These are phyloP conservation scores for Priceomyces fermenticarens DNA, from an alignment of 805 yeast species.

Conservation along the genomic window DNA sequence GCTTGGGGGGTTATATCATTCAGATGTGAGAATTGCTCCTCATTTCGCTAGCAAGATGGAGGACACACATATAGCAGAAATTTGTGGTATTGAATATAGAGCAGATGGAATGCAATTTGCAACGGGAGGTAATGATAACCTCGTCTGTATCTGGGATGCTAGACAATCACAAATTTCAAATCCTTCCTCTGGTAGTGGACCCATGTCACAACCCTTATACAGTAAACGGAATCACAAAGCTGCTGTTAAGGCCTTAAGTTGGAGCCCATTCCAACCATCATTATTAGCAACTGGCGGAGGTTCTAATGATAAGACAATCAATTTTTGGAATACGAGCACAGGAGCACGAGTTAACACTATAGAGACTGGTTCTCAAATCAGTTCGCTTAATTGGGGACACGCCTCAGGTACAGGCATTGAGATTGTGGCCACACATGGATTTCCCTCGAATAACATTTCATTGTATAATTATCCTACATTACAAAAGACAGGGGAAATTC, in stretches of 20 bases:
- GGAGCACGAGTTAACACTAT: slow-evolving; percentile 84
- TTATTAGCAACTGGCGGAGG: slow-evolving; percentile 98
- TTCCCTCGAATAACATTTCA: slow-evolving; percentile 79
- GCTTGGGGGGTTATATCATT: slow-evolving; percentile 78
- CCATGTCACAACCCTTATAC: slow-evolving; percentile 53
- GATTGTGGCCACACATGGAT: slow-evolving; percentile 91
- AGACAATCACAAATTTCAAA: slow-evolving; percentile 33
- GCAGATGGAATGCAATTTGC: slow-evolving; percentile 82
- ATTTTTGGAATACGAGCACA: slow-evolving; percentile 92
- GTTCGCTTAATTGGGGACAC: slow-evolving; percentile 91
- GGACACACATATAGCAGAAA: slow-evolving; percentile 71
- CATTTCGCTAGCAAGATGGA: slow-evolving; percentile 63
- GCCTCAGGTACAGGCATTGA: slow-evolving; percentile 71
- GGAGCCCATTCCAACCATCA: slow-evolving; percentile 87
- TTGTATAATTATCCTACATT: slow-evolving; percentile 83
- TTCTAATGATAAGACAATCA: slow-evolving; percentile 79
- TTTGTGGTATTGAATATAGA: slow-evolving; percentile 88
- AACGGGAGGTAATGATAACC: slow-evolving; percentile 91
- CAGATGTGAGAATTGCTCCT: slow-evolving; percentile 82
- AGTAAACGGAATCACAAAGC: slow-evolving; percentile 81
- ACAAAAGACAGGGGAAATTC: slow-evolving; percentile 83
- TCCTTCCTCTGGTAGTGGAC: slow-evolving; percentile 21
- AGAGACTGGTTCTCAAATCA: slow-evolving; percentile 90
- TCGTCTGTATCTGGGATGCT: slow-evolving; percentile 91
- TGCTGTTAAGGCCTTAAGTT: slow-evolving; percentile 91